Base-by-base conservation (phyloP, 2,329 filamentous ascomycete genomes). In the Emergomyces orientalis region DNA sequence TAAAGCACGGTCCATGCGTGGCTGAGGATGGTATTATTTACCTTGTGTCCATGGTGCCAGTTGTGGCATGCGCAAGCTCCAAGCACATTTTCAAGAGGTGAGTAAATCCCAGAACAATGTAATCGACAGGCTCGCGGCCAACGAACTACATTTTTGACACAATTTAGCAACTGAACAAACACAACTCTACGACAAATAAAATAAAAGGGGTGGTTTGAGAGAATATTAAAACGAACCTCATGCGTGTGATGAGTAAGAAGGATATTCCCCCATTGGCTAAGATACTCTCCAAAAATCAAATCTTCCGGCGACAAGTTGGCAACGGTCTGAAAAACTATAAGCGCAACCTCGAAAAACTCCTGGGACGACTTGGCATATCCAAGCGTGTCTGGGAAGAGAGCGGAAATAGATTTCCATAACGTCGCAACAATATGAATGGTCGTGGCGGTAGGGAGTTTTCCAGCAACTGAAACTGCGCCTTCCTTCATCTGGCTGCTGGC, bases 281-380 rank as follows among this genome's bases (percentile, higher is more conserved):
- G 69, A 66, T 78, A 78, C n/a, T 75, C 69, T 56, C 69, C 71
- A 61, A 76, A 71, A 49, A 77, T 69, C 27, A 76, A 62, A 61
- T 76, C 73, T 22, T 68, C 67, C 8, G 75, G 71, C 7, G 75
- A 74, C 32, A 71, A 72, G 51, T 76, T 75, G 30, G 74, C 72
- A 27, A 80, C 73, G 14, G 74, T 75, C 51, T 73, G 72, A 62
- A 82, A 77, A 34, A 80, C 72, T 30, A 72, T 68, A 25, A 77
- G 68, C 52, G 77, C 71, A 47, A 78, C 73, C 56, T 79, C 75
- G 62, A 80, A 81, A 60, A 80, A 76, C 65, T 82, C 77, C 61
- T 77, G 74, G 27, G 76, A 78, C 25, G 75, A 73, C 19, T 70
- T 63, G 51, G 74, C 72, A 65, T 74, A 72, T 9, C 72, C 65